Conservation (phyloP, 2,329 filamentous ascomycete genomes). For the Xylaria sp. region DNA sequence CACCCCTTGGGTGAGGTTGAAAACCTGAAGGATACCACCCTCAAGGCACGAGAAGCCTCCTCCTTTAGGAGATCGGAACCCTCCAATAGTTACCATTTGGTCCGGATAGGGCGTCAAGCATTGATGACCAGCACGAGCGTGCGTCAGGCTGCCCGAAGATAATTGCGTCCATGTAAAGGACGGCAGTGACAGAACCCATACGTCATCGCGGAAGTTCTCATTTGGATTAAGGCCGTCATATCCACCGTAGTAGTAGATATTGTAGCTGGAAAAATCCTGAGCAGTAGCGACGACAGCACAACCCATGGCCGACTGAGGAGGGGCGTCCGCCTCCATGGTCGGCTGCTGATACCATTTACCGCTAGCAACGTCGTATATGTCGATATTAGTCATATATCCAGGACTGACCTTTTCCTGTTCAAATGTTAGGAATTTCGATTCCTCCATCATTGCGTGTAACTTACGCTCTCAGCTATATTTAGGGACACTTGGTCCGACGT, state of each 20-base stretch:
- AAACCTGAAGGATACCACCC: constrained; percentile 68
- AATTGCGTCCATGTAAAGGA: constrained; percentile 80
- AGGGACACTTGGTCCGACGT: constrained; percentile 43
- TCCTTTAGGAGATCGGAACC: constrained; percentile 59
- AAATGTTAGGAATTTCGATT: constrained; percentile 38
- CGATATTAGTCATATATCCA: constrained; percentile 75
- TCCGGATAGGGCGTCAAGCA: constrained; percentile 81
- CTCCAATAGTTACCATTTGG: constrained; percentile 83
- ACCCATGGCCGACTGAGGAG: constrained; percentile 68
- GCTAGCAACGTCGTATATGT: constrained; percentile 79
- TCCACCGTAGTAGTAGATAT: constrained; percentile 87
- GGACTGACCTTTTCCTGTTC: constrained; percentile 70
- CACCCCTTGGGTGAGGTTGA: constrained; percentile 74
- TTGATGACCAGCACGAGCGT: constrained; percentile 75
- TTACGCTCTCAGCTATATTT: constrained; percentile 54
- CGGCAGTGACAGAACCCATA: constrained; percentile 84
- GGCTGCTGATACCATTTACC: constrained; percentile 75
- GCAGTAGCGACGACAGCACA: constrained; percentile 81
- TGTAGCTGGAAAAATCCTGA: constrained; percentile 77
- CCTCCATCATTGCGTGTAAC: constrained; percentile 33
- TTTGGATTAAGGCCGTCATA: constrained; percentile 64
- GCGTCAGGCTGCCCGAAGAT: constrained; percentile 56
- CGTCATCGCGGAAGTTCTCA: constrained; percentile 67
- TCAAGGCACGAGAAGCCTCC: constrained; percentile 56
- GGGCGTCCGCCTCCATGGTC: constrained; percentile 67